Evolutionary conservation across 768 basidiomycete genomes (phyloP), one percentile per base, ranked within the genome.

Genomic region (Mycena floridula): DNA sequence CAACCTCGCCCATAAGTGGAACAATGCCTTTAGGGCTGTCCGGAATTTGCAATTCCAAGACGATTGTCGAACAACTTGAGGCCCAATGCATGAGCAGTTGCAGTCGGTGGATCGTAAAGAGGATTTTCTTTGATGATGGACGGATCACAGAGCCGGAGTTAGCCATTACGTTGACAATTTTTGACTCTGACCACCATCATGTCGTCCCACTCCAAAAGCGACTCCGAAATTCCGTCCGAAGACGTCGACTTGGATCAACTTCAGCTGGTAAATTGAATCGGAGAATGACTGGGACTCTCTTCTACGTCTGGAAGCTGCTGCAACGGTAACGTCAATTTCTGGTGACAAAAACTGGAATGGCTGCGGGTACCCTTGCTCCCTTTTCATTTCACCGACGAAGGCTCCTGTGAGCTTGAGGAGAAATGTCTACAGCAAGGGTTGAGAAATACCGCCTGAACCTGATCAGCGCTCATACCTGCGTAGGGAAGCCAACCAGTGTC

Each of bases 371-470:
- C 85, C 76, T 69, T 67, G 66, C 60, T 63, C 66, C 65, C 43
- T 51, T 51, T 50, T 35, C 46, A 36, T 46, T 54, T 37, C 49
- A 42, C 54, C 52, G 48, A 62, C 44, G 49, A 52, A 47, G 37
- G 36, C 52, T 47, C 38, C 28, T 18, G 37, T 24, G 48, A 50
- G 51, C 48, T 50, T 53, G 48, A 54, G 38, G 54, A 52, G 57
- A 42, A 52, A 47, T 53, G 42, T 62, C 61, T 44, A 60, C 65
- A 63, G 64, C 67, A 63, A 68, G 79, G 89, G 67, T 90, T 93
- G 90, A 94, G 91, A 93, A 48, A 93, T 79, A 93, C 90, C 89
- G 91, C 82, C 79, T 66, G 87, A 92, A 92, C 90, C 89, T 93
- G 91, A 89, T 77, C 85, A 90, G 89, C 75, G 86, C 80, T 89